phyloP scores from a whole-genome alignment of 2,329 filamentous ascomycete species.

The Penicillium occitanis region DNA sequence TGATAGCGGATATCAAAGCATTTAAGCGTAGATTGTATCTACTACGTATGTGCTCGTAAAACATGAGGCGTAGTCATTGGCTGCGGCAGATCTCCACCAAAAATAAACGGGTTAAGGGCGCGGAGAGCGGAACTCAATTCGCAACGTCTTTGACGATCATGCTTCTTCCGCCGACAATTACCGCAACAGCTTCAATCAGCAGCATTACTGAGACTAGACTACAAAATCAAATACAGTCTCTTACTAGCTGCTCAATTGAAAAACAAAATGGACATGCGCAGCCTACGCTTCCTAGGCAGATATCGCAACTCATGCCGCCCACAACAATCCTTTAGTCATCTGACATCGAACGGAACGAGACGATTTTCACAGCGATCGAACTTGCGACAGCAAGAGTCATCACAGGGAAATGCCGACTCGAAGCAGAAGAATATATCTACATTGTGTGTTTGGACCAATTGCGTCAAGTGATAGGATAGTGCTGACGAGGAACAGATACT shows the following conservation, averaged over 20 bases:
- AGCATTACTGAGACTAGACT: neutral
- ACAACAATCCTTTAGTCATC: conserved; percentile 23
- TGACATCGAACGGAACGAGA: conserved; percentile 25
- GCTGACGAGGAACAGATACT: conserved; percentile 52
- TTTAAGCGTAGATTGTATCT: too few species aligned
- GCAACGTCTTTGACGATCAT: conserved; percentile 1
- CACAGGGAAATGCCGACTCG: conserved; percentile 37
- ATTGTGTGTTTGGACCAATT: conserved; percentile 43
- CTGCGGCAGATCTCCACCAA: neutral
- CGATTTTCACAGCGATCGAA: conserved; percentile 37
- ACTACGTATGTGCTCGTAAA: too few species aligned
- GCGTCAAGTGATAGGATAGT: neutral
- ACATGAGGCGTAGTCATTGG: neutral
- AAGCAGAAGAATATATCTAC: conserved; percentile 56
- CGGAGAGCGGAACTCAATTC: conserved; percentile 4
- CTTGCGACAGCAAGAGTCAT: conserved; percentile 30
- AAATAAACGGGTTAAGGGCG: conserved; percentile 8
- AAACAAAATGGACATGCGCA: conserved; percentile 1
- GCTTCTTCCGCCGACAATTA: neutral
- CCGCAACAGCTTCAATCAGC: neutral
- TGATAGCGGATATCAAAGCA: too few species aligned
- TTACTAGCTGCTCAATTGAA: neutral
- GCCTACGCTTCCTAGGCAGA: conserved; percentile 13
- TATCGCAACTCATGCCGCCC: neutral
- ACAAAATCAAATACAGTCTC: neutral